Base-by-base conservation (phyloP, 2,329 filamentous ascomycete species). In the Ceratocystis variospora region DNA sequence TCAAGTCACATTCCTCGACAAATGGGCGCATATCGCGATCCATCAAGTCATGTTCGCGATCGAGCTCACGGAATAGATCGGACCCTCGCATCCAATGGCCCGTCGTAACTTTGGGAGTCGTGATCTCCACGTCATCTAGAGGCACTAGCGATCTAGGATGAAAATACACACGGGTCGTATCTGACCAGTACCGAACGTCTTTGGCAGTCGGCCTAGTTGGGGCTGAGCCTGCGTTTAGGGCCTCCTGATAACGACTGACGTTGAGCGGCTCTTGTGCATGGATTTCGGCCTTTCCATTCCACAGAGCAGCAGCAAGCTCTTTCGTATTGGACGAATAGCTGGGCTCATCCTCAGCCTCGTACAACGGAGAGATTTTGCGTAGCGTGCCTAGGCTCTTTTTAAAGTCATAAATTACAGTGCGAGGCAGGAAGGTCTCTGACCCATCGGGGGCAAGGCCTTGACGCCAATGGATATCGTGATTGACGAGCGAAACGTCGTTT, bases 311-410 rank as follows among this genome's bases (percentile, higher is more conserved):
- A 45, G 59, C 22, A 12, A 57, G 63, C 61, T 63, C 44, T 50
- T 61, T 48, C 15, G 62, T n/a, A 25, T 28, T 19, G 3, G 45
- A 15, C 44, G 64, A 61, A 46, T 48, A n/a, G 31, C 53, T 44
- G 44, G 59, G 3, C 5, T 45, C 53, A 57, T 70, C 69, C 48
- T 74, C 70, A 37, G 74, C 72, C 6, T 76, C 74, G 72, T 97
- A 97, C 1, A 99, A 79, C 1, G 90, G 87, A 75, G 96, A 96
- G 70, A 92, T 87, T 76, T 92, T 91, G 71, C 86, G 84, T 71
- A 99, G 77, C 5, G 90, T 89, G 5, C 94, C 94, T 76, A 97
- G 97, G 0, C 88, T 90, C 37, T 90, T 90, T 74, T 97, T 97
- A 44, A 97, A 80, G 73, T 99, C 94, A 74, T 99, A 99, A 67